Evolutionary conservation across 208 protist genomes (phyloP).

Genomic region (Herpetomonas tarakana): DNA sequence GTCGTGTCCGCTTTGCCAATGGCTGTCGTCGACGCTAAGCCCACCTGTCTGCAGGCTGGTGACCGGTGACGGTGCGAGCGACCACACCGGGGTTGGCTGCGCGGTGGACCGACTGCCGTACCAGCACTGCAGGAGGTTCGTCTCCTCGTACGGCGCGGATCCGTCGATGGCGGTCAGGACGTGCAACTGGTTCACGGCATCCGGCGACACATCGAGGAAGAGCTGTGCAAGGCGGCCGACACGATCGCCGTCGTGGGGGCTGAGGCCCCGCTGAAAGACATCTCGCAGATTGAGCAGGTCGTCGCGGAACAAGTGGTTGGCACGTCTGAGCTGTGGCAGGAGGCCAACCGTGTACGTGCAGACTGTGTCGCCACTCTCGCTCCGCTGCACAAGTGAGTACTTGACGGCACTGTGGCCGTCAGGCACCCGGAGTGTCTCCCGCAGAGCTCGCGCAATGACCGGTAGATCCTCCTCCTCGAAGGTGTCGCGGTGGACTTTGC

Average conservation of each 20-base stretch:
- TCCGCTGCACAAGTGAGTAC: conserved; percentile 6
- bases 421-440: not conserved
- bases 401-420: conserved; percentile 13
- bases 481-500: not conserved
- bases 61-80: not conserved
- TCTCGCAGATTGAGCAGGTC: conserved; percentile 13
- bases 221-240: not conserved
- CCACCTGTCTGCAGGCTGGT: too few relatives aligned
- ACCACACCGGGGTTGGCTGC: not conserved
- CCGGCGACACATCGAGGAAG: not conserved
- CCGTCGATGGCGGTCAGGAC: not conserved
- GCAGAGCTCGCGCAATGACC: not conserved
- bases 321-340: conserved; percentile 10
- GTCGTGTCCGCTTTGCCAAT: too few relatives aligned
- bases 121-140: not conserved
- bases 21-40: too few relatives aligned
- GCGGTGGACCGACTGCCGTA: not conserved
- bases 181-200: not conserved
- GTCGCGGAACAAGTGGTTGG: conserved; percentile 6
- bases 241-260: not conserved
- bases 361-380: not conserved
- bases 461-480: not conserved
- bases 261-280: not conserved
- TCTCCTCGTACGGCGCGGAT: not conserved
- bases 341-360: conserved; percentile 14